Evolutionary conservation across 2,329 filamentous ascomycete species (phyloP), one percentile per base, ranked within the genome.

Genomic region (Diaporthe citrichinensis): DNA sequence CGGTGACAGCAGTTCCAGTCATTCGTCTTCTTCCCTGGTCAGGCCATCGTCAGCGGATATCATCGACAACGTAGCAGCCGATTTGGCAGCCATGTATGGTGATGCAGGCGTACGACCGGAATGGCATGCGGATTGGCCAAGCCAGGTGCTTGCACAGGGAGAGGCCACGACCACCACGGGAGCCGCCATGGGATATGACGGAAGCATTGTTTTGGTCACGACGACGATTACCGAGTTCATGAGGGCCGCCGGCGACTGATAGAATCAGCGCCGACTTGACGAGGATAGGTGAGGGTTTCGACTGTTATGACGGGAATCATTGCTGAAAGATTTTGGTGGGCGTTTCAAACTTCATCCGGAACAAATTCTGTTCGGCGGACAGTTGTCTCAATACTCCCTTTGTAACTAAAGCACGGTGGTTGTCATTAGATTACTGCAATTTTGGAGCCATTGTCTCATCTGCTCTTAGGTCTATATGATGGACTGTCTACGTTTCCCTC

Each of bases 191-290:
- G 74, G 58, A 44, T 55, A 76, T n/a, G 57, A 71, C 5, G 76
- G 58, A 23, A 46, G 71, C 25, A 28, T 77, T 41, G 71, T 77
- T 12, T 39, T 73, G 46, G 67, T 76, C 28, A 77, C 76, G 8
- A 77, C 76, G 17, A 77, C 74, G 12, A 51, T 77, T 8, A 76
- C 76, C 10, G 71, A 73, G 15, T 73, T 59, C 46, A 46, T 73
- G 49, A 28, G 59, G 36, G 39, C 71, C 4, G 36, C 8, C 3
- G 39, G 23, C 1, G 15, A 23, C 49, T 55, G 25, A 65, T 7
- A 6, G 36, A 25, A 23, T 17, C 28, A 17, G 15, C 7, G 41
- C 9, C 12, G 4, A 12, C 9, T 17, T 15, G 23, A 5, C 8
- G 10, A 41, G 15, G n/a, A 28, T 20, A 17, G 23, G n/a, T 23